A percentile compares a stretch with the other conserved stretches of the same genome.
phyloP scores from a whole-genome alignment of 2,329 filamentous ascomycete species.

The Aspergillus awamori region DNA sequence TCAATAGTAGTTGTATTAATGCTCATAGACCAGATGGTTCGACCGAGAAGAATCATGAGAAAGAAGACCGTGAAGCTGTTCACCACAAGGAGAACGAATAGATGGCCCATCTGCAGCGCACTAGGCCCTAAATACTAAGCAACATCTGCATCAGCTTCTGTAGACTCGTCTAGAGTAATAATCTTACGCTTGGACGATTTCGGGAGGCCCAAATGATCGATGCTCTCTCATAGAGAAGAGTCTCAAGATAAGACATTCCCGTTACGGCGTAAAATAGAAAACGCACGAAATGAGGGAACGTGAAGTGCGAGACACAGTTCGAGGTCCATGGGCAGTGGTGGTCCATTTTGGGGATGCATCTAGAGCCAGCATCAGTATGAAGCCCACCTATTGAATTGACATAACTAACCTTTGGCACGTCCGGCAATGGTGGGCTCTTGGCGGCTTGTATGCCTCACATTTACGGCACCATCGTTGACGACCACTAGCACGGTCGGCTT shows the following conservation, averaged over 20 bases:
- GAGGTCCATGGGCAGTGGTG: conserved; percentile 69
- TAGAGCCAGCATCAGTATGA: conserved; percentile 30
- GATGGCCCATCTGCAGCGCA: conserved; percentile 54
- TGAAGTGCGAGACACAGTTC: conserved; percentile 68
- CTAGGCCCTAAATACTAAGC: conserved; percentile 61
- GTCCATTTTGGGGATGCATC: conserved; percentile 67
- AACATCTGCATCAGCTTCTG: neutral
- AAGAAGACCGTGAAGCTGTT: conserved; percentile 63
- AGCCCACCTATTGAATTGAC: neutral
- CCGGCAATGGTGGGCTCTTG: conserved; percentile 67
- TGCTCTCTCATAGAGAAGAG: conserved; percentile 56
- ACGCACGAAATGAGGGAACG: conserved; percentile 66
- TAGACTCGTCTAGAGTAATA: neutral
- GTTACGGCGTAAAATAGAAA: conserved; percentile 63
- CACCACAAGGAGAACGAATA: conserved; percentile 57
- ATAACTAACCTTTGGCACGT: conserved; percentile 58
- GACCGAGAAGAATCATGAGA: conserved; percentile 57
- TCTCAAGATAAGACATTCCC: conserved; percentile 61
- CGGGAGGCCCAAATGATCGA: conserved; percentile 59
- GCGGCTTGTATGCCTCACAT: conserved; percentile 64
- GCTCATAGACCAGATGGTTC: conserved; percentile 58
- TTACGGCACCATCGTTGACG: conserved; percentile 61
- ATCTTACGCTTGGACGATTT: conserved; percentile 59
- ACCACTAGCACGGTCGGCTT: conserved; percentile 24
- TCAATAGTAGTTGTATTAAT: conserved; percentile 67